Conservation (phyloP, 495 filamentous ascomycete species). For the Talaromyces adpressus region DNA sequence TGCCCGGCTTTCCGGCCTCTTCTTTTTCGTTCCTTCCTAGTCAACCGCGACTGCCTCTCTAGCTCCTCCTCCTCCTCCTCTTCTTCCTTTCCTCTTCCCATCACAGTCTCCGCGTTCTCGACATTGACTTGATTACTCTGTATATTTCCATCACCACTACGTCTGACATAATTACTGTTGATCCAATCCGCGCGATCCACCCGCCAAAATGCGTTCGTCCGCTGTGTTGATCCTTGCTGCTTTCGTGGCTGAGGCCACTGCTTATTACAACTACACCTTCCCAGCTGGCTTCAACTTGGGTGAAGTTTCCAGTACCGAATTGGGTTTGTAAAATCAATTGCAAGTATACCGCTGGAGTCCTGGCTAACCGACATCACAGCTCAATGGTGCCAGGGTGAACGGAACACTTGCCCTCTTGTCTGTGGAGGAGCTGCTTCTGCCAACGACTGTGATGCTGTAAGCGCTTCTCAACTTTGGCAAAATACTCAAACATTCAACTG, state of each 20-base stretch:
- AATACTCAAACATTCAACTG: constrained; percentile 6
- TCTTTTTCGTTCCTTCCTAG: constrained; percentile 1
- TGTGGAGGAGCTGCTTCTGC: constrained; percentile 32
- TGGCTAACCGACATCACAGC: constrained; percentile 19
- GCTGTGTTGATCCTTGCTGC: constrained; percentile 26
- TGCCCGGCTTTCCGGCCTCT: neutral
- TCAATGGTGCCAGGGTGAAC: constrained; percentile 39
- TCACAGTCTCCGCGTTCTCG: neutral
- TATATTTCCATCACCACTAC: neutral
- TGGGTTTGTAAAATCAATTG: constrained; percentile 18
- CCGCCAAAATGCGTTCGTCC: constrained; percentile 24
- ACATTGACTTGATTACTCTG: neutral
- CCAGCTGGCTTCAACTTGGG: constrained; percentile 33
- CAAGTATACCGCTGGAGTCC: neutral
- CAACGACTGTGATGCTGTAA: constrained; percentile 40
- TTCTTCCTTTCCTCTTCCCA: constrained; percentile 12
- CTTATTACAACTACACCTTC: constrained; percentile 26
- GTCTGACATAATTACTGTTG: neutral
- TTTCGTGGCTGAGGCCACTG: constrained; percentile 21
- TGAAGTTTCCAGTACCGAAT: constrained; percentile 18
- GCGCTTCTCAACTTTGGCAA: constrained; percentile 14
- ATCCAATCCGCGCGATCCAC: constrained; percentile 6
- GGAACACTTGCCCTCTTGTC: constrained; percentile 39
- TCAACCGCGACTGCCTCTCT: constrained; percentile 9
- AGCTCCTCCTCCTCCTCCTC: constrained; percentile 15